These are phyloP conservation scores for Cladobotryum mycophilum DNA, from an alignment of 2,329 filamentous ascomycete genomes.

Conservation along the genomic window DNA sequence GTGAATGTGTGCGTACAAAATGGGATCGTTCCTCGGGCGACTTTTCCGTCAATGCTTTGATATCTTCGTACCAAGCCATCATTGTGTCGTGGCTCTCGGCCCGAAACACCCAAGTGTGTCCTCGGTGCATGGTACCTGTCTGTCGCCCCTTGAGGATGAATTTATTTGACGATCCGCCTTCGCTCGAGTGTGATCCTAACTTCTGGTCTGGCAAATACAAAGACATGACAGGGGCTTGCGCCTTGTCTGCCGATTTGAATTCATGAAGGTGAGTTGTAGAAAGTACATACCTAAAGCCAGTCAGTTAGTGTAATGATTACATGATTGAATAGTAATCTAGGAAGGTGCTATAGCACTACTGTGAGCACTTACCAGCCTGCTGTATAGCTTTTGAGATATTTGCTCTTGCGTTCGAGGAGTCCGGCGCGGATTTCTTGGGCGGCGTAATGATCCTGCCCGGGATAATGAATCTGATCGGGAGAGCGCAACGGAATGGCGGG, in stretches of 20 bases:
- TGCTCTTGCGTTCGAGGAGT: slow-evolving; percentile 94
- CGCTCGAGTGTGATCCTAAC: slow-evolving; percentile 81
- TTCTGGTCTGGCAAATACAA: slow-evolving; percentile 93
- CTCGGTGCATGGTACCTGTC: slow-evolving; percentile 84
- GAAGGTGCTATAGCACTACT: not conserved
- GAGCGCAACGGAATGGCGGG: slow-evolving; percentile 72
- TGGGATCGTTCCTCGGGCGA: slow-evolving; percentile 81
- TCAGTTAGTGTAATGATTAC: not conserved
- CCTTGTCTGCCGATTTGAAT: slow-evolving; percentile 96
- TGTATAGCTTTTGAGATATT: slow-evolving; percentile 96
- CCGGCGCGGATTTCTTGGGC: slow-evolving; percentile 81
- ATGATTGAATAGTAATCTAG: not conserved
- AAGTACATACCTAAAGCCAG: slow-evolving; percentile 71
- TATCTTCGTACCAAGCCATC: slow-evolving; percentile 94
- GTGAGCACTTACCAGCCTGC: slow-evolving; percentile 69
- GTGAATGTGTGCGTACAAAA: slow-evolving; percentile 76
- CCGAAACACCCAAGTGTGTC: slow-evolving; percentile 66
- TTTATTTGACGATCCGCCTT: slow-evolving; percentile 83
- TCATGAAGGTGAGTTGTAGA: slow-evolving; percentile 96
- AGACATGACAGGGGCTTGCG: slow-evolving; percentile 90
- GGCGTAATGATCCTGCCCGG: slow-evolving; percentile 78
- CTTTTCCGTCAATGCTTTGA: slow-evolving; percentile 82
- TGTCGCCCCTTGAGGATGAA: slow-evolving; percentile 97
- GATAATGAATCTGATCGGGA: slow-evolving; percentile 80
- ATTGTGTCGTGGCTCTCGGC: slow-evolving; percentile 81